phyloP scores from a whole-genome alignment of 2,329 filamentous ascomycete species.

The Tolypocladium ophioglossoides region DNA sequence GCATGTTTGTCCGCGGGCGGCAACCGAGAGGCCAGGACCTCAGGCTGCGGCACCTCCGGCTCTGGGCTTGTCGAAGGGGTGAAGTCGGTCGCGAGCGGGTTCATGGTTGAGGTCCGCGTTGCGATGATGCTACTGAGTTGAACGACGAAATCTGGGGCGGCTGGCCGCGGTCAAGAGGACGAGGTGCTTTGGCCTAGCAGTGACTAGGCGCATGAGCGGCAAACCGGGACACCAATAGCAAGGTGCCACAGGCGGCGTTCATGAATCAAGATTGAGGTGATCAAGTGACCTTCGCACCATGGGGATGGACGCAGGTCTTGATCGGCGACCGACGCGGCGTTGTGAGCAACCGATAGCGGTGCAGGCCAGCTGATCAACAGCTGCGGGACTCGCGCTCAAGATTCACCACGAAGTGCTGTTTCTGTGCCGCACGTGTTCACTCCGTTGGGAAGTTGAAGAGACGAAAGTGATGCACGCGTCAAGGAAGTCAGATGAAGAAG shows the following conservation, averaged over 20 bases:
- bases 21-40: neutral
- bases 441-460: neutral
- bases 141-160: neutral
- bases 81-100: constrained; percentile 17
- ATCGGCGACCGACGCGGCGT: neutral
- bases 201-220: neutral
- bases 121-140: neutral
- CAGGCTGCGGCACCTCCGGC: neutral
- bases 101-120: constrained; percentile 10
- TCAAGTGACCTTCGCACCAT: neutral
- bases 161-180: neutral
- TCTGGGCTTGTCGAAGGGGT: constrained; percentile 8
- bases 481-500: neutral
- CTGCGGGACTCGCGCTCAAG: neutral
- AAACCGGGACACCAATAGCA: neutral
- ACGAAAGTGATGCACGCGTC: neutral
- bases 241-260: neutral
- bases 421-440: neutral
- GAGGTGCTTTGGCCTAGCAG: neutral
- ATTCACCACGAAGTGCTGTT: neutral
- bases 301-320: neutral
- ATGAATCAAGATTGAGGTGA: neutral
- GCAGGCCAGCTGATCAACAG: neutral
- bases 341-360: neutral
- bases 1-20: neutral